These are phyloP conservation scores for Penicillium sp. DNA, from an alignment of 2,329 filamentous ascomycete species.

Conservation along the genomic window DNA sequence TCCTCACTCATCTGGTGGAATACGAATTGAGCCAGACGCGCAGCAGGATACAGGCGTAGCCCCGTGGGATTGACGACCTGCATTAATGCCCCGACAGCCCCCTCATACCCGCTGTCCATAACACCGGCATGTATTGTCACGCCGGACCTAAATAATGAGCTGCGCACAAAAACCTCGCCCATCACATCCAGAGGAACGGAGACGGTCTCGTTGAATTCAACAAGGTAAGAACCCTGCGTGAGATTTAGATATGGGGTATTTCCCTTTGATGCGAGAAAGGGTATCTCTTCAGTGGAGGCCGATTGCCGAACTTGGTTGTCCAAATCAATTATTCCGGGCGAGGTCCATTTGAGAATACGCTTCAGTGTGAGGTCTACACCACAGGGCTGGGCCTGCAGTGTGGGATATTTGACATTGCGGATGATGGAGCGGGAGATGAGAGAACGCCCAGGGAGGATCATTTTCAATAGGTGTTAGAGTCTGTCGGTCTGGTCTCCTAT, in stretches of 20 bases:
- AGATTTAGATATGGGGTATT: conserved; percentile 17
- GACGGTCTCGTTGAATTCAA: conserved; percentile 41
- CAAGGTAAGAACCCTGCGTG: conserved; percentile 32
- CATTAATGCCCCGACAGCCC: conserved; percentile 40
- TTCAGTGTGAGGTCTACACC: conserved; percentile 31
- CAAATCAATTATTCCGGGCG: conserved; percentile 30
- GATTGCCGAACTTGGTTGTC: conserved; percentile 28
- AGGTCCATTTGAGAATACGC: conserved; percentile 28
- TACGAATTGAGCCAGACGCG: conserved; percentile 43
- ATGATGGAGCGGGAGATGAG: conserved; percentile 21
- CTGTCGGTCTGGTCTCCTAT: background rate
- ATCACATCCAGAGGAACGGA: conserved; percentile 40
- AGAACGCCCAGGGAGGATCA: conserved; percentile 19
- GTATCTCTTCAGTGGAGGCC: conserved; percentile 17
- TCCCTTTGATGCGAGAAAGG: conserved; percentile 6
- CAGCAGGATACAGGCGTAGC: conserved; percentile 32
- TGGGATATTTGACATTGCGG: conserved; percentile 15
- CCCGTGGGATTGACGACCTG: conserved; percentile 38
- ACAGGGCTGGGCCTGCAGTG: conserved; percentile 31
- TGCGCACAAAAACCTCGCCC: conserved; percentile 39
- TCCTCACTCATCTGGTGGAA: conserved; percentile 37
- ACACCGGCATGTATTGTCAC: conserved; percentile 39
- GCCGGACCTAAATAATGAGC: conserved; percentile 43
- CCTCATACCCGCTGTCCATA: conserved; percentile 45
- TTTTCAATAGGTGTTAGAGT: background rate